Evolutionary conservation across 2,329 filamentous ascomycete species (phyloP).

Genomic region (Nothophaeocryptopus gaeumannii): DNA sequence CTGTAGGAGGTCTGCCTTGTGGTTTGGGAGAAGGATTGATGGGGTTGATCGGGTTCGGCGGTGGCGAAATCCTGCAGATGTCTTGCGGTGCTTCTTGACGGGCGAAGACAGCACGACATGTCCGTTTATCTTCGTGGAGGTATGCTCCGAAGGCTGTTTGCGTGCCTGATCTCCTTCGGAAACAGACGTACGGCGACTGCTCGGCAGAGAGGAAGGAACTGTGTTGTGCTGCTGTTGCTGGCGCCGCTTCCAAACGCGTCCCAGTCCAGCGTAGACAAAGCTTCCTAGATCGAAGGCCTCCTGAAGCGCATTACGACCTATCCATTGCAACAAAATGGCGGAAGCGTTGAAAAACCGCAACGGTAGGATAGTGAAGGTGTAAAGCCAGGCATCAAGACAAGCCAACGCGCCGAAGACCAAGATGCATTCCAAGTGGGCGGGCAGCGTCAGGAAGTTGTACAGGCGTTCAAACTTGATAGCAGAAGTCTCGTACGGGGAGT

Average conservation of each 20-base stretch:
- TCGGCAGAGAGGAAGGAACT: constrained; percentile 4
- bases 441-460: constrained; percentile 81
- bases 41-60: constrained; percentile 78
- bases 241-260: constrained; percentile 67
- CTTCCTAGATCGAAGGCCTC: constrained; percentile 69
- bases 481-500: constrained; percentile 85
- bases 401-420: constrained; percentile 85
- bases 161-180: constrained; percentile 13
- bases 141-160: background rate
- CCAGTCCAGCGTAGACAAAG: constrained; percentile 77
- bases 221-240: constrained; percentile 6
- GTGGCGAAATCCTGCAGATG: constrained; percentile 51
- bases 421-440: constrained; percentile 76
- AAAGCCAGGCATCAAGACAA: constrained; percentile 93
- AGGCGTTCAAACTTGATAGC: constrained; percentile 88
- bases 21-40: constrained; percentile 77
- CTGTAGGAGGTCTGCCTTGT: constrained; percentile 94
- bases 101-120: constrained; percentile 13
- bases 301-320: constrained; percentile 67
- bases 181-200: constrained; percentile 22
- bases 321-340: constrained; percentile 73
- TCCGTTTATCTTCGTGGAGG: constrained; percentile 3
- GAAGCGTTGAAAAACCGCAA: constrained; percentile 81
- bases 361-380: constrained; percentile 92
- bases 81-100: constrained; percentile 20